Evolutionary conservation across 352 stramenopile genomes (phyloP), one percentile per base, ranked within the genome.

Genomic region (Globisporangium cylindrosporum): DNA sequence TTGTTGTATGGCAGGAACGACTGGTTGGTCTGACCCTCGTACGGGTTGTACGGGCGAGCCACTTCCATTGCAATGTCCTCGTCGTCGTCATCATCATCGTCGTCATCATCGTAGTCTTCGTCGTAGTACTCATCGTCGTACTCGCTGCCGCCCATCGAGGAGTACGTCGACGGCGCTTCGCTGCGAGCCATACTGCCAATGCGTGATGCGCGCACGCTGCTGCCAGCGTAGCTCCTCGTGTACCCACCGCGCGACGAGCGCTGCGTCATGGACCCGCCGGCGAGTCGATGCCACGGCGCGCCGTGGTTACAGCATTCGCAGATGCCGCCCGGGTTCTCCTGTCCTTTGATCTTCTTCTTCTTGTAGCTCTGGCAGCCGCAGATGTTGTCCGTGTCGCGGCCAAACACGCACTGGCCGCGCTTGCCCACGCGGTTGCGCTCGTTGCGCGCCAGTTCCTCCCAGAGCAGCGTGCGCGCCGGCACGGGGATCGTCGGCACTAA

Each of bases 1-100:
- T 18, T 27, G 38, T n/a, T 57, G 38, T 63, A 56, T 12, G 32
- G 29, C 9, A 62, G 34, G n/a, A 32, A 25, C 20, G 22, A 32
- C 22, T 67, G 27, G 24, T 64, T 20, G 29, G 34, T 59, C 27
- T 43, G 54, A 4, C 9, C 22, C 20, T 66, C 51, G 75, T 71
- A 6, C 63, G 65, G 60, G 46, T 43, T 68, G 55, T 80, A 83
- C 4, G 86, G 86, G 34, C 76, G 72, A n/a, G 84, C 84, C 64
- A 94, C 75, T 48, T 94, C 86, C 48, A 86, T 83, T 8, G 82
- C 82, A 69, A 94, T 92, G 36, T 86, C 79, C 24, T 92, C 84
- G n/a, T 91, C 81, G 25, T 91, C 84, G 4, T 81, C 70, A 20
- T 82, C 77, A 4, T 85, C 72, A 29, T 88, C 79, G 71, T 78